These are phyloP conservation scores for Trichoderma orchidacearum DNA, from an alignment of 495 filamentous ascomycete species.

Conservation along the genomic window DNA sequence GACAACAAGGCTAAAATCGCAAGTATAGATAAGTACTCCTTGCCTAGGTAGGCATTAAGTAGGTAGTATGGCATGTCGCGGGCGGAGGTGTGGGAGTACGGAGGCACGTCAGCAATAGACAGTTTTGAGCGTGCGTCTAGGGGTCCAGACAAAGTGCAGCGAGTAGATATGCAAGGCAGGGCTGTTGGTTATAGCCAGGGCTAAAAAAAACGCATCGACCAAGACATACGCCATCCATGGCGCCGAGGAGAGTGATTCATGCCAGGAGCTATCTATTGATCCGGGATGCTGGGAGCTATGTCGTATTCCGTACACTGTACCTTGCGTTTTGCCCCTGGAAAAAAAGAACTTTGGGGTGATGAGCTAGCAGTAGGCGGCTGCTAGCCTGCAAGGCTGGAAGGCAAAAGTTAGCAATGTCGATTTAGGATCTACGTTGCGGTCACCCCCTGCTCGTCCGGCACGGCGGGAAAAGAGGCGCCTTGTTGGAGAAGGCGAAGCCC, in stretches of 20 bases:
- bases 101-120: not conserved
- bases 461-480: not conserved
- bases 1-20: not conserved
- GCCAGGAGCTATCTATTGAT: not conserved
- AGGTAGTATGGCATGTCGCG: not conserved
- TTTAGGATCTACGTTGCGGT: not conserved
- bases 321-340: not conserved
- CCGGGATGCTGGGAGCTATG: not conserved
- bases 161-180: not conserved
- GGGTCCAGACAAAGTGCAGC: not conserved
- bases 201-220: not conserved
- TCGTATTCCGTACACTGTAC: constrained; percentile 1
- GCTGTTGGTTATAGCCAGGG: not conserved
- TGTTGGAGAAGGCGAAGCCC: not conserved
- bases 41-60: too few species aligned
- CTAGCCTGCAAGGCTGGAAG: not conserved
- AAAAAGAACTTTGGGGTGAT: not conserved
- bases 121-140: not conserved
- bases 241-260: too few species aligned
- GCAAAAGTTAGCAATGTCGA: not conserved
- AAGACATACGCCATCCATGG: not conserved
- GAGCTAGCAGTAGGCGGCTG: not conserved
- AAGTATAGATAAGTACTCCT: not conserved
- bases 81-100: not conserved
- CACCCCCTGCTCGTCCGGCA: not conserved